Percentiles rank a stretch among this genome's conserved stretches.
These are phyloP conservation scores for Pseudognaphalium luteoalbum DNA, from an alignment of 129 eudicot species.

Conservation along the genomic window DNA sequence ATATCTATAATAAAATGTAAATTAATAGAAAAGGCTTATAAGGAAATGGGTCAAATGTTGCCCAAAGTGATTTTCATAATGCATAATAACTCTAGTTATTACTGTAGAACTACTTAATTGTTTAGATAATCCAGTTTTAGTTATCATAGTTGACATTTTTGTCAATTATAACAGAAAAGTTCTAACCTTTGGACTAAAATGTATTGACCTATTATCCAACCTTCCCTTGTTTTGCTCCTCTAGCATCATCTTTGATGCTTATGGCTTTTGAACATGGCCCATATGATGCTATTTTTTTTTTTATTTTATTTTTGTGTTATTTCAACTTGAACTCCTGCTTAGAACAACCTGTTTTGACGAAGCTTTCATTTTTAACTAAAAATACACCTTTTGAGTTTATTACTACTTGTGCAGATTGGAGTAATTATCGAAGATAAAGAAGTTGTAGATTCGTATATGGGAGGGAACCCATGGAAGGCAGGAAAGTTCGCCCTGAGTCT, in stretches of 20 bases:
- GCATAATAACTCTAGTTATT: neutral
- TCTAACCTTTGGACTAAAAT: neutral
- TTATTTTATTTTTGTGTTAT: too few species aligned
- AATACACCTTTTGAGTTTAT: neutral
- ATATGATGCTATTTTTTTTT: too few species aligned
- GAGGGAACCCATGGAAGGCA: constrained; percentile 86
- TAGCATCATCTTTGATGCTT: neutral
- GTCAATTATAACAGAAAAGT: neutral
- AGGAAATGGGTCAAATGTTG: neutral
- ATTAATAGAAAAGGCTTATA: neutral
- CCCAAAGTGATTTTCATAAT: neutral
- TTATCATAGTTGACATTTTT: neutral
- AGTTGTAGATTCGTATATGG: constrained; percentile 71
- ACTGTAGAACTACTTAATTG: neutral
- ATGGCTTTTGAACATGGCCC: neutral
- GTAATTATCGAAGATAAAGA: constrained; percentile 95
- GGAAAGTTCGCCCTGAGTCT: constrained; percentile 93
- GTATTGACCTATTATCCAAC: constrained; percentile 2
- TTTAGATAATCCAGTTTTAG: neutral
- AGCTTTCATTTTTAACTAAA: neutral
- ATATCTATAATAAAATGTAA: neutral
- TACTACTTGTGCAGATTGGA: constrained; percentile 61
- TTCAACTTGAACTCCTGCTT: neutral
- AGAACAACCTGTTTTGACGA: neutral
- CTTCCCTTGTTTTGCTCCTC: neutral